Percentiles rank a stretch among this genome's conserved stretches.
Evolutionary conservation across 768 basidiomycete species (phyloP).

Genomic region (Bullera alba): DNA sequence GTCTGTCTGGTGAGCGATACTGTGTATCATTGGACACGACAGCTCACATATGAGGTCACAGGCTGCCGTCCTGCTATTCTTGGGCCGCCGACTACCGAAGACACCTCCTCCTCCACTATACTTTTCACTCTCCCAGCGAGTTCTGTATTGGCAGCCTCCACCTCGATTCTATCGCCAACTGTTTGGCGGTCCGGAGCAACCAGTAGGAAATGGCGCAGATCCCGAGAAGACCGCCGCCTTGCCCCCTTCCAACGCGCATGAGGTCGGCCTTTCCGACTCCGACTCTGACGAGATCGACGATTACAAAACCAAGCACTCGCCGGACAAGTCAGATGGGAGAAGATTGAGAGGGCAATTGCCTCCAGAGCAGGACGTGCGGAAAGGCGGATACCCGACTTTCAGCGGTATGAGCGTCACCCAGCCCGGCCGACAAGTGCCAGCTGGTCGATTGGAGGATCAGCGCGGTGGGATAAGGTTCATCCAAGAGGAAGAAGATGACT

Average conservation of each 20-base stretch:
- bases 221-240: neutral
- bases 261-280: conserved; percentile 10
- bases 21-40: neutral
- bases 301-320: neutral
- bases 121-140: conserved; percentile 20
- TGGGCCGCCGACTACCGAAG: conserved; percentile 21
- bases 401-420: conserved; percentile 19
- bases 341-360: neutral
- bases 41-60: neutral
- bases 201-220: neutral
- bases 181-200: neutral
- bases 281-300: conserved; percentile 7
- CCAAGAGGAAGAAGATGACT: conserved; percentile 9
- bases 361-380: conserved; percentile 15
- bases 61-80: neutral
- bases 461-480: conserved; percentile 11
- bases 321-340: neutral
- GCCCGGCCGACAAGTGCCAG: conserved; percentile 25
- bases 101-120: conserved; percentile 21
- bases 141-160: conserved; percentile 13
- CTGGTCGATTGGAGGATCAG: conserved; percentile 15
- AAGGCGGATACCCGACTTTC: conserved; percentile 38
- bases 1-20: conserved; percentile 12
- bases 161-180: conserved; percentile 20
- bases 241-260: conserved; percentile 12